These are phyloP conservation scores for Escovopsis weberi DNA, from an alignment of 2,329 filamentous ascomycete species.

Conservation along the genomic window DNA sequence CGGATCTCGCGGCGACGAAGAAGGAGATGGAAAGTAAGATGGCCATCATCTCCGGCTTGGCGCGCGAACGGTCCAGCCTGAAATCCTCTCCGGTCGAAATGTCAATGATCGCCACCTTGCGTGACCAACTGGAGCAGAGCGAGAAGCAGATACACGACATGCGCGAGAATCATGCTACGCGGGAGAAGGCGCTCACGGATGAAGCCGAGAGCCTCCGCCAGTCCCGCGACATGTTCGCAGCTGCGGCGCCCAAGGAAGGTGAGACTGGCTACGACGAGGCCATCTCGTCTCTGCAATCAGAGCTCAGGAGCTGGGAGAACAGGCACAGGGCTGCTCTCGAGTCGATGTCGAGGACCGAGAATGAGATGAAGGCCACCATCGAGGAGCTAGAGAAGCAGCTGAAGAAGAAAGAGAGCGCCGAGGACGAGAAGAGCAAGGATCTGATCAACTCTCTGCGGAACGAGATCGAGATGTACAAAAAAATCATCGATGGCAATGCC, in stretches of 20 bases:
- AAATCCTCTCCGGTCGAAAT: constrained; percentile 78
- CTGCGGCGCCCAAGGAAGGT: constrained; percentile 14
- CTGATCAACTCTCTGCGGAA: constrained; percentile 48
- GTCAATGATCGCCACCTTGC: constrained; percentile 73
- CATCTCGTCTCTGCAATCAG: constrained; percentile 52
- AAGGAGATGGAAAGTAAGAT: constrained; percentile 97
- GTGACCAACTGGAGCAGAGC: constrained; percentile 75
- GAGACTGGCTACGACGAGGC: constrained; percentile 35
- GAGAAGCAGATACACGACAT: constrained; percentile 66
- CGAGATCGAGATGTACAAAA: constrained; percentile 72
- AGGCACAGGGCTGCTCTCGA: constrained; percentile 61
- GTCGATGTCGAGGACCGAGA: constrained; percentile 58
- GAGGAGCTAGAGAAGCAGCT: constrained; percentile 53
- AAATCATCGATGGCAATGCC: constrained; percentile 53
- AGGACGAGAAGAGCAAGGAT: constrained; percentile 41
- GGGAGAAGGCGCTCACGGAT: constrained; percentile 59
- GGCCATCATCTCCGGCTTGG: constrained; percentile 86
- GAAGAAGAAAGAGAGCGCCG: constrained; percentile 11
- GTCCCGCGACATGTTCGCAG: constrained; percentile 24
- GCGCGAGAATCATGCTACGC: constrained; percentile 54
- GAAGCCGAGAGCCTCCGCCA: constrained; percentile 57
- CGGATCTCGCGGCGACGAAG: constrained; percentile 66
- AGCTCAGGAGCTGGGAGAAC: constrained; percentile 59
- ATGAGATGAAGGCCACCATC: constrained; percentile 57
- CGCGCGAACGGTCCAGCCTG: constrained; percentile 81